Conservation (phyloP, 495 filamentous ascomycete species). For the Cercophora samala region DNA sequence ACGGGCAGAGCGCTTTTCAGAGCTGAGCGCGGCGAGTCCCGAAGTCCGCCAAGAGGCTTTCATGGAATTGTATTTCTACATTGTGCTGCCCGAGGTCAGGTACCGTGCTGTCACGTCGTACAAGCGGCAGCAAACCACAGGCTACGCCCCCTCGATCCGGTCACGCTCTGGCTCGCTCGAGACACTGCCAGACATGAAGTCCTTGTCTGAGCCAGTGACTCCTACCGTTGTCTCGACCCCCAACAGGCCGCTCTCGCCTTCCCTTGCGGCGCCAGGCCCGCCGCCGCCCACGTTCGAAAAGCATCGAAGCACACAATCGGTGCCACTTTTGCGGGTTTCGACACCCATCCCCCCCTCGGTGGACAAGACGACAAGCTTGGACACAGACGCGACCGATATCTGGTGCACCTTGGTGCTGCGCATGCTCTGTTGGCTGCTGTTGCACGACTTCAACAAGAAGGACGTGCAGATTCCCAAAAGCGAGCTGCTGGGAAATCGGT, state of each 20-base stretch:
- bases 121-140: constrained; percentile 20
- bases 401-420: constrained; percentile 50
- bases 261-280: background rate
- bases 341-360: background rate
- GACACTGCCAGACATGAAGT: constrained; percentile 11
- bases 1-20: constrained; percentile 26
- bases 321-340: constrained; percentile 16
- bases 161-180: constrained; percentile 15
- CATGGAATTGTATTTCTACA: constrained; percentile 43
- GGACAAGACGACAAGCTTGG: constrained; percentile 14
- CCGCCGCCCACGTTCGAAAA: background rate
- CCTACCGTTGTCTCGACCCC: constrained; percentile 1
- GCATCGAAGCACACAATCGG: constrained; percentile 18
- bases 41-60: constrained; percentile 41
- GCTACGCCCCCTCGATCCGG: constrained; percentile 25
- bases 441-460: constrained; percentile 50
- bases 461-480: constrained; percentile 48
- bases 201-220: constrained; percentile 7
- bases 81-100: constrained; percentile 35
- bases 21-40: constrained; percentile 37
- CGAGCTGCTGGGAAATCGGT: constrained; percentile 45
- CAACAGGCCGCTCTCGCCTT: constrained; percentile 3
- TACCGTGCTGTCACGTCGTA: constrained; percentile 25
- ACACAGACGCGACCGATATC: constrained; percentile 30
- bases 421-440: constrained; percentile 51